Base-by-base conservation (phyloP, 1,284 basidiomycete species). In the Ceratobasidium sp. region DNA sequence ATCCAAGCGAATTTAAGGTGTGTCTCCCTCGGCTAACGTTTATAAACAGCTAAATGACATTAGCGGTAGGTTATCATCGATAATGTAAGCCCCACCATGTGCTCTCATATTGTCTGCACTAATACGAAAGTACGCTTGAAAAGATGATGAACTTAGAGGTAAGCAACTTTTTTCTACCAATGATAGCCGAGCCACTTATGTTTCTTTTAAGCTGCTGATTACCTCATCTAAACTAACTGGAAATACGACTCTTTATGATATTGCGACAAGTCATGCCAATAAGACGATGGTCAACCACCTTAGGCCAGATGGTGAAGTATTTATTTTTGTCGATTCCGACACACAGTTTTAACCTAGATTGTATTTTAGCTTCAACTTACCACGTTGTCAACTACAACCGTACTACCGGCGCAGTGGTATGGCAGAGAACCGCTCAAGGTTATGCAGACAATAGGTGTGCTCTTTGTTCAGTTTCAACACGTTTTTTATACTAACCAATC, bases 131-230 rank as follows among this genome's bases (percentile, higher is more conserved):
- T n/a, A 11, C 26, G 28, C 13, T n/a, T 21, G 5, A 43, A 9
- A 26, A 71, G 67, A 90, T 91, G 89, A 90, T 91, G 88, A 91
- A 90, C 76, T 84, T 91, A 23, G 88, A 91, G 77, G 83, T 83
- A 62, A 41, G 77, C n/a, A 18, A 6, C 35, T 13, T 16, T 54
- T 55, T 54, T 32, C 32, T 55, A 16, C 21, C 14, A 18, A 38
- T 16, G 7, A 16, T 14, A 35, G 13, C 4, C 16, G 18, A 43
- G 52, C 16, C 4, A 43, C 23, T 28, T 61, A 28, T 47, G 21
- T 52, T 18, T 16, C 49, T 50, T 55, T n/a, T n/a, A 80, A 83
- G 80, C 82, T 90, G 11, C 81, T 91, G 13, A 89, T 88, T 78
- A 81, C 82, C 6, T 86, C 87, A 14, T 85, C 84, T 43, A 81